Evolutionary conservation across 2,329 filamentous ascomycete species (phyloP), one percentile per base, ranked within the genome.

Genomic region (Dactylellina cionopaga): DNA sequence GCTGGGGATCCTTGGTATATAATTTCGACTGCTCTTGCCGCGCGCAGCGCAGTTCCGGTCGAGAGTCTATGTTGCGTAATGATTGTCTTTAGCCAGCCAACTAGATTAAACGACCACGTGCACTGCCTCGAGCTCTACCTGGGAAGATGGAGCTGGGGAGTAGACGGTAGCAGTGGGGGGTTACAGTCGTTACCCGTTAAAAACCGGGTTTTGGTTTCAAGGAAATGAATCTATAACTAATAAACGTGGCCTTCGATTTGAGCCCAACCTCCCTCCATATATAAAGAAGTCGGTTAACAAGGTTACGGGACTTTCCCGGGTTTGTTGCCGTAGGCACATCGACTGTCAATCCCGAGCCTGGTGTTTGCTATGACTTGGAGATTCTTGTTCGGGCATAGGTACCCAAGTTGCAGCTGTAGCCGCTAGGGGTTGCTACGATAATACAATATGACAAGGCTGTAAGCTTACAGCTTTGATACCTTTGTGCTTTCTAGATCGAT

Each of bases 141-240:
- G 15, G 22, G 31, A 7, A 11, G 17, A 22, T 46, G 15, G 41
- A 56, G 13, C 41, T 49, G 56, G 22, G 10, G 9, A 33, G 22
- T 22, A 31, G 7, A 24, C 31, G n/a, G 15, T 15, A 33, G 35
- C 27, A 10, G 31, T 33, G 47, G 31, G 37, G 41, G 27, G 60
- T 22, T 25, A 33, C 5, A 29, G 24, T 47, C 19, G 39, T 29
- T n/a, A 33, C 37, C n/a, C 31, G 13, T 56, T n/a, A n/a, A n/a
- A n/a, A n/a, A 58, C 62, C 62, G 7, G 60, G 60, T 54, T 64
- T 46, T 47, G n/a, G n/a, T n/a, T n/a, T n/a, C n/a, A n/a, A n/a
- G n/a, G n/a, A n/a, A n/a, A n/a, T n/a, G n/a, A n/a, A n/a, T n/a
- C n/a, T n/a, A n/a, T n/a, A n/a, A n/a, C n/a, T n/a, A n/a, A n/a